Evolutionary conservation across 352 stramenopile genomes (phyloP), one percentile per base, ranked within the genome.

Genomic region (Phytopythium montanum): DNA sequence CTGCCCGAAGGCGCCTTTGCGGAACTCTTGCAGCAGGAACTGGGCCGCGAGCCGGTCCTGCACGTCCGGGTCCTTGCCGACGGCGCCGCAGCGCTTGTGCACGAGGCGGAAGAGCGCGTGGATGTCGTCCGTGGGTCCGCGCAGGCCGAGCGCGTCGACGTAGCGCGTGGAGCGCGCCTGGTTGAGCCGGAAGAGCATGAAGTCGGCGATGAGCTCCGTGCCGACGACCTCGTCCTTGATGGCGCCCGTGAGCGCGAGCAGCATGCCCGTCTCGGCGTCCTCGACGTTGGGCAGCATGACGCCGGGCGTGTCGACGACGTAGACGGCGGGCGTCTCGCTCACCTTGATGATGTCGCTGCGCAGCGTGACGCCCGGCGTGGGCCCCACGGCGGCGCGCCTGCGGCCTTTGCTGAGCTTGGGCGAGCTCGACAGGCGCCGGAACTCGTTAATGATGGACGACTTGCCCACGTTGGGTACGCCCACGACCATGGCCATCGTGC

Each of bases 401-500:
- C 88, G 81, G 59, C 86, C 85, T 62, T 90, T 92, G 7, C 79
- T 67, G n/a, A 95, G 60, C 66, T 92, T 90, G 19, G 76, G 59
- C 28, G 78, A 90, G 51, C 77, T 81, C 38, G 83, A 92, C 7
- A 93, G 61, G 1, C 82, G 72, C 13, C 85, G 76, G 41, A 95
- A 94, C 60, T 91, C 82, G 54, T 95, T 95, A 61, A 96, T 96
- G 28, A 96, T 84, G 6, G 86, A 96, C 25, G 79, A 92, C 61
- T 96, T 96, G 55, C 88, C 88, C n/a, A 96, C 88, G 62, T 96
- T 96, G 16, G 88, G 88, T 56, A 96, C 92, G 12, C 88, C 88
- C 5, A 92, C 76, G 26, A 96, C 85, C 82, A 95, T 95, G 61
- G 92, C 81, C 74, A 95, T 91, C 16, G 86, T 88, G 25, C 84